phyloP scores from a whole-genome alignment of 257 asterid genomes.

The Nicotiana tabacum region DNA sequence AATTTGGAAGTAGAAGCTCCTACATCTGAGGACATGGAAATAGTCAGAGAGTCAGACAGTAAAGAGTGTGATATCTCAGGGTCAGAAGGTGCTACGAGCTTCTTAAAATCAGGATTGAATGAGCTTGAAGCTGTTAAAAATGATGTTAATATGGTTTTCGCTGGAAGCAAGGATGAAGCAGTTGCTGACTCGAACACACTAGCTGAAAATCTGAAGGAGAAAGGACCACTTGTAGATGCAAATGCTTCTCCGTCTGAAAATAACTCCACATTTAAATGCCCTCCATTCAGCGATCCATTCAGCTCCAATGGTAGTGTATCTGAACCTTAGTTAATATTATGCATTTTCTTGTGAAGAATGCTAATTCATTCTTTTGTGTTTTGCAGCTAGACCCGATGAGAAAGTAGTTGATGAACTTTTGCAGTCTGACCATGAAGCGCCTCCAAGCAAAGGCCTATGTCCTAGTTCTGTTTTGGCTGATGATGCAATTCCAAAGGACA shows the following conservation, averaged over 20 bases:
- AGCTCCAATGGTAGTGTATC: conserved; percentile 24
- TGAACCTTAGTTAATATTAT: neutral
- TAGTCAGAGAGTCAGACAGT: conserved; percentile 4
- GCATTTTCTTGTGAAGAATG: neutral
- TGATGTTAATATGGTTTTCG: neutral
- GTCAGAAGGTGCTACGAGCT: conserved; percentile 25
- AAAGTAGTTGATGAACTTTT: neutral
- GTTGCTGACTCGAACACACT: neutral
- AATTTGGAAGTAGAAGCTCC: conserved; percentile 24
- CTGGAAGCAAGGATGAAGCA: conserved; percentile 1
- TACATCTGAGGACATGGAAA: conserved; percentile 12
- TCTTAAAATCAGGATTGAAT: neutral
- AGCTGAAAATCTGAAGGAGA: conserved; percentile 1
- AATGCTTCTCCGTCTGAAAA: conserved; percentile 15
- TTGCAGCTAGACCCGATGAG: conserved; percentile 4
- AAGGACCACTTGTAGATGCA: conserved; percentile 17
- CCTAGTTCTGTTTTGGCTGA: conserved; percentile 4
- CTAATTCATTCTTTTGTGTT: neutral
- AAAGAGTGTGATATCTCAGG: conserved; percentile 15
- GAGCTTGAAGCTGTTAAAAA: conserved; percentile 5
- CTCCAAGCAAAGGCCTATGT: neutral
- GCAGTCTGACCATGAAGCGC: neutral
- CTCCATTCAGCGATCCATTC: conserved; percentile 15
- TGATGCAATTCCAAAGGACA: neutral
- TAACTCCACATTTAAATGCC: conserved; percentile 2